Evolutionary conservation across 2,329 filamentous ascomycete genomes (phyloP), one percentile per base, ranked within the genome.

Genomic region (Aspergillus brasiliensis): DNA sequence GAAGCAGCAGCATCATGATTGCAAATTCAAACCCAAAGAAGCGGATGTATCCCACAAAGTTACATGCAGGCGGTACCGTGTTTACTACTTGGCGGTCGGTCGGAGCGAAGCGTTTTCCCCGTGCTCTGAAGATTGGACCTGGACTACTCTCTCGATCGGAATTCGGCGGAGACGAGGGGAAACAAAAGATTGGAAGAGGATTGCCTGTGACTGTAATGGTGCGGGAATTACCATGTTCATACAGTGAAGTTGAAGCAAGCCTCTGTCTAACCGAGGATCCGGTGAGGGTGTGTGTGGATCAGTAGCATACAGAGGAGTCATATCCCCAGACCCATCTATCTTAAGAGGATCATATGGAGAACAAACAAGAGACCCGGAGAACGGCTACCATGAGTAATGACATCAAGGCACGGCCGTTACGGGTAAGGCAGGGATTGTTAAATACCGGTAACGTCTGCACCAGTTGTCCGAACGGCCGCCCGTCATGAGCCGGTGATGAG

Each of bases 101-200:
- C 25, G 40, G 25, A 44, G n/a, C 15, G 40, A 55, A 31, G 21
- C 19, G 52, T 19, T 17, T 11, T 23, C 40, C 51, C 51, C 52
- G 51, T 59, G 51, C 57, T 55, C 27, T 46, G 27, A 48, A 53
- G 51, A 56, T 56, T 56, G 44, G 51, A 34, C 51, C n/a, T 28
- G 10, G 11, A 48, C 31, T 34, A 15, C 25, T 23, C 19, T 34
- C 28, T 15, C 21, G 7, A 19, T 54, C 57, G 57, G 57, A 42
- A 59, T 47, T 54, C 48, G 19, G 44, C 57, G 57, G 57, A 59
- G 57, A 25, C n/a, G 19, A 34, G 11, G 31, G 31, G 31, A 13
- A 31, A 15, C 31, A 34, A 28, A 48, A 38, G 17, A 51, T 38
- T 25, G 49, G 28, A 19, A 31, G 27, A 38, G 19, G 31, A 11